Evolutionary conservation across 305 asterid genomes (phyloP).

Genomic region (Solanum hybrid): DNA sequence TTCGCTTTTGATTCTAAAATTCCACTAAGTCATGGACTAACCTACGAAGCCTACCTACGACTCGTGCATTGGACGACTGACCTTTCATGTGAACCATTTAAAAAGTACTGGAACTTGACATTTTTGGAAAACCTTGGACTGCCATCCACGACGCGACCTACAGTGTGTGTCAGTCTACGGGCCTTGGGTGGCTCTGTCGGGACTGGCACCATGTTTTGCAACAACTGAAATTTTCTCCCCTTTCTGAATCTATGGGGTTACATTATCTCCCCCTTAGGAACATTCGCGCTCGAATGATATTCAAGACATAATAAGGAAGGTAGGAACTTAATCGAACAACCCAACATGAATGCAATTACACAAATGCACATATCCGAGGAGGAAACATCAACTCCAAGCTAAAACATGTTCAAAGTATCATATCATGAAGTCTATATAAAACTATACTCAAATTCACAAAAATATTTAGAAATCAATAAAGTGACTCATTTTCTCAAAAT

Average conservation of each 20-base stretch:
- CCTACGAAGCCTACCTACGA: neutral
- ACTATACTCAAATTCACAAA: neutral
- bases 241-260: neutral
- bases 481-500: neutral
- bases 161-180: neutral
- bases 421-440: neutral
- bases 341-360: neutral
- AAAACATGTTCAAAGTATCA: neutral
- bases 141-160: neutral
- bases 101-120: neutral
- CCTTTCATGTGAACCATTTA: neutral
- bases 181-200: neutral
- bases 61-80: neutral
- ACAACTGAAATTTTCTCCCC: neutral
- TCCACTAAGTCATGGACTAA: neutral
- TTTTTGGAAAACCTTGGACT: neutral
- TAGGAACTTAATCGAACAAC: neutral
- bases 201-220: neutral
- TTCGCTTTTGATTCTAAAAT: neutral
- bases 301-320: too few species aligned
- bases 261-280: neutral
- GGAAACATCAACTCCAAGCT: neutral
- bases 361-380: neutral
- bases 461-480: too few species aligned
- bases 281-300: neutral